Evolutionary conservation across 1,284 basidiomycete species (phyloP).

Genomic region (Cutaneotrichosporon curvatum): DNA sequence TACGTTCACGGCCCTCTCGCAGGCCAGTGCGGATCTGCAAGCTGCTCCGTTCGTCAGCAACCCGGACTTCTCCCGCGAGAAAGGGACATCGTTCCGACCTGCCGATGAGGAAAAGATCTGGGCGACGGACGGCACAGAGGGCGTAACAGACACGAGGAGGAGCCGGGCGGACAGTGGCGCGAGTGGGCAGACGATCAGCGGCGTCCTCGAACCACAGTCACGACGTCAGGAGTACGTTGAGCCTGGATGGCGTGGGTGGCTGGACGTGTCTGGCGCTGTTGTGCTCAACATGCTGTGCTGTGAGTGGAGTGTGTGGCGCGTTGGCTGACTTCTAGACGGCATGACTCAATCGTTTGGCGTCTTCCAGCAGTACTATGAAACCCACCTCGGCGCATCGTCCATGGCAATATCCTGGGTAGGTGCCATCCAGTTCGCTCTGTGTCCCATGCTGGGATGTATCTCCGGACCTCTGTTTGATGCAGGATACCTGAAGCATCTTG

Average conservation of each 20-base stretch:
- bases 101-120: too few species aligned
- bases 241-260: constrained; percentile 8
- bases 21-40: too few species aligned
- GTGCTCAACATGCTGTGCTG: constrained; percentile 31
- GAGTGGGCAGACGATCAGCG: too few species aligned
- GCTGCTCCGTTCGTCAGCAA: too few species aligned
- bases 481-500: constrained; percentile 53
- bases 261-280: constrained; percentile 13
- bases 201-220: too few species aligned
- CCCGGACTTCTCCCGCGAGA: too few species aligned
- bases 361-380: constrained; percentile 31
- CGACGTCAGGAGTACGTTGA: constrained; percentile 9
- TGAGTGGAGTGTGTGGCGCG: constrained; percentile 6
- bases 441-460: constrained; percentile 47
- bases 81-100: too few species aligned
- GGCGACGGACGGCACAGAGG: too few species aligned
- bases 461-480: constrained; percentile 58
- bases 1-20: too few species aligned
- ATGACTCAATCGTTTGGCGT: constrained; percentile 37
- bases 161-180: too few species aligned
- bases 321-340: constrained; percentile 23
- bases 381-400: constrained; percentile 6
- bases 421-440: constrained; percentile 57
- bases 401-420: constrained; percentile 59
- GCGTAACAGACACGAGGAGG: too few species aligned